Evolutionary conservation across 2,329 filamentous ascomycete species (phyloP), one percentile per base, ranked within the genome.

Genomic region (Dothideomycetidae sp.): DNA sequence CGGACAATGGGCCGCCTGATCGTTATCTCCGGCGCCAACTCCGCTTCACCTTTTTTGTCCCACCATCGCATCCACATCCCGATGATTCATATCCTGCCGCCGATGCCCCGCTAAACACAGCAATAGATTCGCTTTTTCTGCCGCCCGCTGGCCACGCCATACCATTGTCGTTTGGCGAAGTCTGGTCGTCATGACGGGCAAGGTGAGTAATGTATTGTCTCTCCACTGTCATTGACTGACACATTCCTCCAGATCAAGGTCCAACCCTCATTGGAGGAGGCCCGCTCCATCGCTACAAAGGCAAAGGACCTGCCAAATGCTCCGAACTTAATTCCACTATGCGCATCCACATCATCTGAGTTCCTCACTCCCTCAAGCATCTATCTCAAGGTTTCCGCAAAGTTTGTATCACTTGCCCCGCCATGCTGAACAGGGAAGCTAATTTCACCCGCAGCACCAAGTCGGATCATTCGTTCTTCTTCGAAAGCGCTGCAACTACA

Each of bases 281-380:
- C 78, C 37, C 65, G 61, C 46, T 63, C 71, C 38, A 63, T 78
- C 32, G 56, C 80, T 46, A 56, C 63, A 31, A 60, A 64, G 37
- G 65, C 67, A 14, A 60, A 59, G 49, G 57, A 61, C 16, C 63
- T 67, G 28, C 54, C 66, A 38, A 71, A 71, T 47, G 63, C 74
- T 40, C 78, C 80, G 3, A 93, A 90, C 50, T 71, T 92, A 44
- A 72, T 93, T 5, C 84, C 85, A 2, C 59, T 93, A 29, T 85
- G 78, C 59, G 77, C 81, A 16, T 82, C 86, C 46, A 84, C 93
- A 50, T 76, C 84, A 4, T 88, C 88, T 50, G 88, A 94, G 59
- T 78, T 96, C 48, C 71, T 96, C 57, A 98, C 88, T 1, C 90
- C 90, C 3, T 88, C 84, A n/a, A 74, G 82, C 44, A 88, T 92